These are phyloP conservation scores for Rhodotorula graminis DNA, from an alignment of 768 basidiomycete species.

Conservation along the genomic window DNA sequence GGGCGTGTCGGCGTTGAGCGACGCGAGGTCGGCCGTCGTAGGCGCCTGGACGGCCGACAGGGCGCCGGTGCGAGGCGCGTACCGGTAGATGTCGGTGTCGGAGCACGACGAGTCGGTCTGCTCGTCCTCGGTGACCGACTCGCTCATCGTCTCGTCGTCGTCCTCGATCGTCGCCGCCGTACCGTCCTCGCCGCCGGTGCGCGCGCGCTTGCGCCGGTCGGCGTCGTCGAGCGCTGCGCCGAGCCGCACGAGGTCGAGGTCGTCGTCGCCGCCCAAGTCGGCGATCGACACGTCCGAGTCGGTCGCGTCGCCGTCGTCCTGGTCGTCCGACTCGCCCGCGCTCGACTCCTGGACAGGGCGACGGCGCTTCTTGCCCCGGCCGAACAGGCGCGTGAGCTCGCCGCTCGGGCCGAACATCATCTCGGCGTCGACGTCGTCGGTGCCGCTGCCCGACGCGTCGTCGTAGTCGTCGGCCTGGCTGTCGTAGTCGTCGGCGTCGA, in stretches of 20 bases:
- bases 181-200: background rate
- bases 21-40: conserved; percentile 33
- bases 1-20: conserved; percentile 11
- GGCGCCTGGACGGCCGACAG: conserved; percentile 35
- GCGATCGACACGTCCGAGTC: conserved; percentile 5
- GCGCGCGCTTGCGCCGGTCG: background rate
- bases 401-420: conserved; percentile 29
- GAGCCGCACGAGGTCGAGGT: conserved; percentile 36
- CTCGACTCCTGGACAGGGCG: conserved; percentile 17
- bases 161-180: background rate
- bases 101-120: conserved; percentile 37
- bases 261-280: conserved; percentile 25
- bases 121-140: conserved; percentile 21
- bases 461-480: conserved; percentile 14
- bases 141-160: background rate
- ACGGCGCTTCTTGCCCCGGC: conserved; percentile 4
- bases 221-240: conserved; percentile 35
- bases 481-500: conserved; percentile 3
- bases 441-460: conserved; percentile 5
- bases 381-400: conserved; percentile 20
- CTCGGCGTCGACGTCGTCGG: conserved; percentile 24
- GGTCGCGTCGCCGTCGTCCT: conserved; percentile 26
- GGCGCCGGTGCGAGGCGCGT: conserved; percentile 31
- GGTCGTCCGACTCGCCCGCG: conserved; percentile 31
- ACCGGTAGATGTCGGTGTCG: conserved; percentile 34